Evolutionary conservation across 2,329 filamentous ascomycete genomes (phyloP).

Genomic region (Fusarium annulatum): DNA sequence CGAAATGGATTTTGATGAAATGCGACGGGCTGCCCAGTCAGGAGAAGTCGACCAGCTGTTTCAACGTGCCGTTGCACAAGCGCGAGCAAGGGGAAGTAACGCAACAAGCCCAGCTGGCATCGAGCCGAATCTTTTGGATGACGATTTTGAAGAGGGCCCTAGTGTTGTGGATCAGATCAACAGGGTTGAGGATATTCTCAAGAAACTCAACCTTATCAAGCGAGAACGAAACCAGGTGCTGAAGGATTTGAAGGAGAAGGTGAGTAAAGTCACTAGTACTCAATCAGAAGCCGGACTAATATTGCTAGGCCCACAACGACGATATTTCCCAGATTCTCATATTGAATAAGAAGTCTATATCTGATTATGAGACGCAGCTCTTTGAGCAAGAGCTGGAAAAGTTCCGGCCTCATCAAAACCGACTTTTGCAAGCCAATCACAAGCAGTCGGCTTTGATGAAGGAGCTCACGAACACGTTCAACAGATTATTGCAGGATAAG

Average conservation of each 20-base stretch:
- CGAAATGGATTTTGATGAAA: conserved; percentile 91
- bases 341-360: conserved; percentile 95
- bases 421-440: conserved; percentile 91
- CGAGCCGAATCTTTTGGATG: conserved; percentile 87
- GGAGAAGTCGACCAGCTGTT: conserved; percentile 91
- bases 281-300: conserved; percentile 31
- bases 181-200: conserved; percentile 88
- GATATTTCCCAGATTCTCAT: conserved; percentile 98
- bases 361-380: conserved; percentile 89
- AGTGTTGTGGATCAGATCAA: conserved; percentile 91
- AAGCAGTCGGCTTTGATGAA: conserved; percentile 96
- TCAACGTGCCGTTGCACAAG: conserved; percentile 85
- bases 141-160: conserved; percentile 84
- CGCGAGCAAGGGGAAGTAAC: conserved; percentile 72
- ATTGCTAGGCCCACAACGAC: conserved; percentile 83
- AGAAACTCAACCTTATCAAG: conserved; percentile 92
- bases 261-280: conserved; percentile 53
- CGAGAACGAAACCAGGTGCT: conserved; percentile 90
- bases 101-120: conserved; percentile 68
- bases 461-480: conserved; percentile 89
- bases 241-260: conserved; percentile 98
- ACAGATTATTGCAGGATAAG: conserved; percentile 90
- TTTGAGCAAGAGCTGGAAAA: conserved; percentile 99
- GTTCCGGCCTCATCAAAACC: conserved; percentile 91
- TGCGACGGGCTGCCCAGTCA: conserved; percentile 87